Conservation (phyloP, 352 stramenopile genomes). For the Globisporangium nunn region DNA sequence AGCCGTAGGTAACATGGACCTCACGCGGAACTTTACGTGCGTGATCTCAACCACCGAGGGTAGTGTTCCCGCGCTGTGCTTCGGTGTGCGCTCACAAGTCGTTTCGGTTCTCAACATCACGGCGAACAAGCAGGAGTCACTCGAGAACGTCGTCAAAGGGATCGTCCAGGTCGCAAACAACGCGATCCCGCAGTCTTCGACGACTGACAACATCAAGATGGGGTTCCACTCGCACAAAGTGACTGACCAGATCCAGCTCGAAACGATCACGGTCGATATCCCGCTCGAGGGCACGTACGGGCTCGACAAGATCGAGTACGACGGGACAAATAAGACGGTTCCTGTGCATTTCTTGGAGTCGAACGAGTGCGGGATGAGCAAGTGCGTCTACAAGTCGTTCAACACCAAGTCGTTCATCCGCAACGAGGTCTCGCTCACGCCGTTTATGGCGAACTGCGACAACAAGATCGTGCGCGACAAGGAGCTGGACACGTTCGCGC, state of each 20-base stretch:
- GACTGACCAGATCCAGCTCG: conserved; percentile 11
- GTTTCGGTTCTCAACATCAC: conserved; percentile 1
- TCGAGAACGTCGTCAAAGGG: conserved; percentile 8
- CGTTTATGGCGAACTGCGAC: conserved; percentile 6
- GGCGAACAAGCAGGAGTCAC: conserved; percentile 5
- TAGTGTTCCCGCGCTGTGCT: background rate
- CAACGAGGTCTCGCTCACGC: conserved; percentile 9
- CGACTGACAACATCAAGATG: conserved; percentile 7
- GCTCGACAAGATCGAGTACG: conserved; percentile 7
- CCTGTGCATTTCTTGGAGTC: conserved; percentile 6
- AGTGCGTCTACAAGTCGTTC: conserved; percentile 13
- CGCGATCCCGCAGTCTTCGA: conserved; percentile 1
- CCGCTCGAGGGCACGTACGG: conserved; percentile 9
- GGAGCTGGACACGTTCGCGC: conserved; percentile 6
- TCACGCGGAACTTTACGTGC: conserved; percentile 6
- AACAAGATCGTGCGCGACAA: background rate
- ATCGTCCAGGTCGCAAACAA: conserved; percentile 4
- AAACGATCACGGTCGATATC: conserved; percentile 14
- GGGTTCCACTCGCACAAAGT: conserved; percentile 9
- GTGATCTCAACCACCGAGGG: background rate
- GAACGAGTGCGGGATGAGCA: conserved; percentile 8
- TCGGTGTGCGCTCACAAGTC: background rate
- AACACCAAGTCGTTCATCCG: conserved; percentile 9
- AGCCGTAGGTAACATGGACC: conserved; percentile 10
- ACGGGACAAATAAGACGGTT: background rate